Percentiles rank a stretch among this genome's conserved stretches.
Conservation (phyloP, 148 eudicot genomes). For the Pouteria glomerata region DNA sequence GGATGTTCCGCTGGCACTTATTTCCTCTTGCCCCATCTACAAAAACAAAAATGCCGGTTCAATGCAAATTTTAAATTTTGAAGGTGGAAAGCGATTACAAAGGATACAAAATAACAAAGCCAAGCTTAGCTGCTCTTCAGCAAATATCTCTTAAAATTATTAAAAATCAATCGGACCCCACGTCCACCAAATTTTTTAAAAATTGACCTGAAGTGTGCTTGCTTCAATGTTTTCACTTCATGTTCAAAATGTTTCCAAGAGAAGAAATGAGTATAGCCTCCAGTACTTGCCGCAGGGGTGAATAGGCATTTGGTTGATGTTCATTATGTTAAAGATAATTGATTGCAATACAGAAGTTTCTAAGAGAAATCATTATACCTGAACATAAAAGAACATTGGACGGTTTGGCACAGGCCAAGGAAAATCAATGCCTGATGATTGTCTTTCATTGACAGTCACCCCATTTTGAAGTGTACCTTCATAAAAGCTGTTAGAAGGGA, state of each 20-base stretch:
- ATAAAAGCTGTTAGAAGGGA: slow-evolving; percentile 96
- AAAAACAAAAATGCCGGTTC: background rate
- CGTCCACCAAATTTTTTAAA: too few relatives aligned
- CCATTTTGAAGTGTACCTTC: slow-evolving; percentile 99
- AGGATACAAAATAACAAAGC: background rate
- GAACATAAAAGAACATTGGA: slow-evolving; percentile 99
- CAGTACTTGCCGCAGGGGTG: background rate
- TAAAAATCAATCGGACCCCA: background rate
- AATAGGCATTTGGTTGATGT: background rate
- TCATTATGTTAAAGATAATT: background rate
- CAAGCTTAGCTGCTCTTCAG: background rate
- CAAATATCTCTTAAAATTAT: background rate
- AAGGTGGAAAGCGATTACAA: background rate
- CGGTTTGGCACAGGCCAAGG: slow-evolving; percentile 99
- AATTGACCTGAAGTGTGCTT: too few relatives aligned
- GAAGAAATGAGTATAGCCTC: background rate
- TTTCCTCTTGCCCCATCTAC: slow-evolving; percentile 99
- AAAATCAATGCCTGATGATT: slow-evolving; percentile 91
- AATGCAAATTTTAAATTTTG: background rate
- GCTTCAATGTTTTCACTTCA: too few relatives aligned
- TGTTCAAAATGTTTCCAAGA: background rate
- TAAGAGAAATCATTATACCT: slow-evolving; percentile 47
- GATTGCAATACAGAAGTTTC: too few relatives aligned
- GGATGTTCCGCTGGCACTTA: slow-evolving; percentile 97
- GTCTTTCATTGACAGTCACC: slow-evolving; percentile 91